Base-by-base conservation (phyloP, 495 filamentous ascomycete genomes). In the Penicillium simplicissimum region DNA sequence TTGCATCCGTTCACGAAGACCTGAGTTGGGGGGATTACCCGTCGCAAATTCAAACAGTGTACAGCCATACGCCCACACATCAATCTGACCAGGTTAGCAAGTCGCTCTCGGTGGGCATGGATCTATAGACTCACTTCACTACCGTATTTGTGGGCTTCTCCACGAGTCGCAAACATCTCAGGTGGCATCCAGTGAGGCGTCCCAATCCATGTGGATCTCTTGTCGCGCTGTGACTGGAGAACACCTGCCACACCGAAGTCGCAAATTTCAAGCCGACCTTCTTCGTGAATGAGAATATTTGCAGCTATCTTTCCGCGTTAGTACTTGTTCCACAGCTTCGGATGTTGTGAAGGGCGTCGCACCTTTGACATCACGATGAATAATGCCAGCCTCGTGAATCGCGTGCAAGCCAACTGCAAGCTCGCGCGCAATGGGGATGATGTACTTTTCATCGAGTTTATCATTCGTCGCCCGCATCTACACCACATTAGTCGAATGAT, bases 101-200 rank as follows among this genome's bases (percentile, higher is more conserved):
- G 31, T 17, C 8, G 14, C 9, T 1, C 17, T 10, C n/a, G 13
- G 19, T 11, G 51, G 51, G 6, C 5, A 23, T 10, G 4, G 21
- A 37, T 1, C 3, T 43, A 15, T 21, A 31, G 15, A 47, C 19
- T 38, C 19, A 81, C 80, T 66, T 89, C 87, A 25, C 78, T 85
- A 8, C 84, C 82, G 60, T 88, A 88, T n/a, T 78, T 76, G 69
- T 78, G 72, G 31, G 72, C 73, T 58, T 76, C 67, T 10, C 70
- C 71, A 8, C 72, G 67, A 54, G 71, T 66, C 52, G 71, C 80
- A 59, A 91, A 88, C 60, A 96, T 83, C 70, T 98, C 95, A 0
- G 92, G 95, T 1, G 95, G 90, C 93, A 98, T 97, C 92, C 94
- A 98, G 75, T 97, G 87, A 15, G 91, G 91, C 7, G 95, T 98